Conservation (phyloP, 257 asterid genomes). For the Petrea volubilis region DNA sequence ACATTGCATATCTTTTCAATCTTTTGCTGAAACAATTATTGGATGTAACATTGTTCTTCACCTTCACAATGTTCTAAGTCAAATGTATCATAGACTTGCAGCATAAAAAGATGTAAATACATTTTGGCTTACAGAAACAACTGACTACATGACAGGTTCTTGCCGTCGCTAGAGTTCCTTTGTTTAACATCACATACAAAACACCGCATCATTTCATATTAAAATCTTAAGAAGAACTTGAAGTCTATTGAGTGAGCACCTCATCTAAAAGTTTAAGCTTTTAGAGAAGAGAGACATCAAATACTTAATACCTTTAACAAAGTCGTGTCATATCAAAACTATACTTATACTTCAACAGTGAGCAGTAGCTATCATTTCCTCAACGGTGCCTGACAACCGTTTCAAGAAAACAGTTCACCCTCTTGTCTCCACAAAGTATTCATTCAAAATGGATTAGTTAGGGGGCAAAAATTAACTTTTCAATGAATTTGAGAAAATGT, state of each 20-base stretch:
- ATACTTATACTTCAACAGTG: neutral
- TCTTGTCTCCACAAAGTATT: neutral
- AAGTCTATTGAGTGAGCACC: too few relatives aligned
- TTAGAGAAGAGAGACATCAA: too few relatives aligned
- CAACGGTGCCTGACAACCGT: neutral
- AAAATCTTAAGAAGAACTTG: conserved; percentile 4
- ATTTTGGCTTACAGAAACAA: neutral
- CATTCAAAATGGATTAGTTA: neutral
- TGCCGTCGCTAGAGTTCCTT: neutral
- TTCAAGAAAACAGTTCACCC: neutral
- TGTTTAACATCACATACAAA: neutral
- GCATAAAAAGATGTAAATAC: neutral
- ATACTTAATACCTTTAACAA: too few relatives aligned
- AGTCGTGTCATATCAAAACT: neutral
- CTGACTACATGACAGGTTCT: neutral
- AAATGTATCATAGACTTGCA: neutral
- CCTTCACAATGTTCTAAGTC: neutral
- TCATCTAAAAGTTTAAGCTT: too few relatives aligned
- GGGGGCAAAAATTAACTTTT: neutral
- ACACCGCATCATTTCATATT: neutral
- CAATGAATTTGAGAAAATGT: neutral
- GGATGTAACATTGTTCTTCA: neutral
- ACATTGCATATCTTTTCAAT: neutral
- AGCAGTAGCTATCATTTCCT: neutral
- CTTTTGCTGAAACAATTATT: neutral